Evolutionary conservation across 164 flowering plant species (phyloP), one percentile per base, ranked within the genome.

Genomic region (Kingdonia uniflora): DNA sequence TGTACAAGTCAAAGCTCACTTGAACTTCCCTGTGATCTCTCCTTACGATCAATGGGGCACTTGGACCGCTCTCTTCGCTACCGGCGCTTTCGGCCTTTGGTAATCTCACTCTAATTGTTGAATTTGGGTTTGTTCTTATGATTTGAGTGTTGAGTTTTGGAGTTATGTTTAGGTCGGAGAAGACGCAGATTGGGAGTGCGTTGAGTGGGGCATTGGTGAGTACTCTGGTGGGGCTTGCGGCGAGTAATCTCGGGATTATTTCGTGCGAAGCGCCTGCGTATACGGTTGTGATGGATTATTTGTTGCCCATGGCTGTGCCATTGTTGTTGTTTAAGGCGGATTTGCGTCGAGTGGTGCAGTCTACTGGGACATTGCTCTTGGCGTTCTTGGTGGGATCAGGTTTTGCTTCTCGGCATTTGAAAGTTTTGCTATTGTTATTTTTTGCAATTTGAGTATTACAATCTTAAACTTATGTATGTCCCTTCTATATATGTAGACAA

Each of bases 91-190:
- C 57, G 92, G 95, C 50, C 70, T 85, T 66, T 91, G 98, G 96
- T 87, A 71, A 33, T 5, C 8, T 29, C 35, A 29, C n/a, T n/a
- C n/a, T n/a, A n/a, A n/a, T n/a, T n/a, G n/a, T n/a, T n/a, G n/a
- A n/a, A n/a, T n/a, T n/a, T n/a, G n/a, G n/a, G n/a, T n/a, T n/a
- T n/a, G n/a, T n/a, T n/a, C n/a, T n/a, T n/a, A n/a, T n/a, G n/a
- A n/a, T n/a, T n/a, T 15, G 11, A 11, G 35, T 49, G 8, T 51
- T 51, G 33, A 19, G 37, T n/a, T 43, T 55, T 59, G 64, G 64
- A n/a, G n/a, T n/a, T n/a, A n/a, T n/a, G n/a, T n/a, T n/a, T n/a
- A 85, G 97, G 95, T 85, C 95, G 14, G 95, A 85, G 84, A 83
- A 71, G 73, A 89, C 87, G 23, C 76, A 79, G 71, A 60, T 84